A percentile compares a stretch with the other conserved stretches of the same genome.
These are phyloP conservation scores for Lizonia empirigonia DNA, from an alignment of 2,329 filamentous ascomycete species.

Conservation along the genomic window DNA sequence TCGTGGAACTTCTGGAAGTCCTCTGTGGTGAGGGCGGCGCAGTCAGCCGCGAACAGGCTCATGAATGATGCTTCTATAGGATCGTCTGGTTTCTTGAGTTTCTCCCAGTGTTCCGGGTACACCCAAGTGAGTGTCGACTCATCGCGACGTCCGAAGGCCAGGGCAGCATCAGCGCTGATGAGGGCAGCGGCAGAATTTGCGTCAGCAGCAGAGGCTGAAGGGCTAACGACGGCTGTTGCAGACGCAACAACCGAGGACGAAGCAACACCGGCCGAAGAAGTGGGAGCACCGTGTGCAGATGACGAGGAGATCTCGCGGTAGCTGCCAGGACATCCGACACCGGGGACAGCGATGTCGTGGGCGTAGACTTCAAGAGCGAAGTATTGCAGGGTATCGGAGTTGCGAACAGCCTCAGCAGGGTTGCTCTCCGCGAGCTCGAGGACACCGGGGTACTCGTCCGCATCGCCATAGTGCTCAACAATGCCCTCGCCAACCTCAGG, in stretches of 20 bases:
- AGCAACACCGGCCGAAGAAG: neutral
- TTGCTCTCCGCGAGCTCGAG: constrained; percentile 60
- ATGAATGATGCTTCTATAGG: too few relatives aligned
- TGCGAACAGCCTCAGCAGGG: constrained; percentile 57
- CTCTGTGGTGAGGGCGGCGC: too few relatives aligned
- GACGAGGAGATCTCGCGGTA: constrained; percentile 22
- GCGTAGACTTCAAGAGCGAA: constrained; percentile 73
- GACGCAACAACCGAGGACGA: constrained; percentile 8
- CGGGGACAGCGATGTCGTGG: constrained; percentile 67
- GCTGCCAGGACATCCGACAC: constrained; percentile 64
- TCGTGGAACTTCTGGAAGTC: too few relatives aligned
- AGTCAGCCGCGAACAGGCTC: too few relatives aligned
- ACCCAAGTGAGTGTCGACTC: too few relatives aligned
- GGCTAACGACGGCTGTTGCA: constrained; percentile 3
- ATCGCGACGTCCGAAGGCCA: constrained; percentile 29
- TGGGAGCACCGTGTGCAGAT: constrained; percentile 7
- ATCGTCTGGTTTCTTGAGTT: too few relatives aligned
- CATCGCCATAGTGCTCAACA: constrained; percentile 67
- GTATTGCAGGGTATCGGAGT: constrained; percentile 69
- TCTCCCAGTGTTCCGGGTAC: too few relatives aligned
- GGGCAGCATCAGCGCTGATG: constrained; percentile 6
- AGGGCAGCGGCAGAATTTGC: constrained; percentile 12
- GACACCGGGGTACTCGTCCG: constrained; percentile 62
- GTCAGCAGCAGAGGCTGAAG: constrained; percentile 6
- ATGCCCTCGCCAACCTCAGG: constrained; percentile 63